Conservation (phyloP, 1,284 basidiomycete species). For the Cryptococcus jaspeensis region DNA sequence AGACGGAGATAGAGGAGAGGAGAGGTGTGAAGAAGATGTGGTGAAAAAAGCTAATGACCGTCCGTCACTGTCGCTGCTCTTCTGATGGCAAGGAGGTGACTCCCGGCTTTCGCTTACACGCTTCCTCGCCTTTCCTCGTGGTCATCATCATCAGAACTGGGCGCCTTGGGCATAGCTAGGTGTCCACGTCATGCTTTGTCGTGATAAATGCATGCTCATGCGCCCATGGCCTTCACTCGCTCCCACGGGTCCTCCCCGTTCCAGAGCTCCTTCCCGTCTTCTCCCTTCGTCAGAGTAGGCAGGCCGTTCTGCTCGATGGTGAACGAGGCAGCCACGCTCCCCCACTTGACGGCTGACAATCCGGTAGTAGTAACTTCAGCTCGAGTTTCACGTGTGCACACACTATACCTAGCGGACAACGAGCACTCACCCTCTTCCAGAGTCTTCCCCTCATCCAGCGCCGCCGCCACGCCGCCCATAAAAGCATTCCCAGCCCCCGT, state of each 20-base stretch:
- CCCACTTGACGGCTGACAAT: constrained; percentile 41
- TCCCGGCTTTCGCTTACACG: no score
- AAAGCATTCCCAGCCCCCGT: constrained; percentile 50
- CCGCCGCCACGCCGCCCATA: constrained; percentile 46
- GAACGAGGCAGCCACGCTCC: constrained; percentile 44
- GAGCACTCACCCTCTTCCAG: constrained; percentile 35
- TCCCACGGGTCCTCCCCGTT: constrained; percentile 14
- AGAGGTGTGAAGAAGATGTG: no score
- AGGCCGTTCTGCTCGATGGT: constrained; percentile 47
- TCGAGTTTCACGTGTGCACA: not conserved
- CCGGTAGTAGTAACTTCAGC: not conserved
- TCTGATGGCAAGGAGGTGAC: no score
- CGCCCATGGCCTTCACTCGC: constrained; percentile 9
- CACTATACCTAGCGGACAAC: not conserved
- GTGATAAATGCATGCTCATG: not conserved
- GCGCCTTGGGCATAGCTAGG: no score
- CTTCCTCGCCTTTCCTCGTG: no score
- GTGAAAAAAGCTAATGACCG: no score
- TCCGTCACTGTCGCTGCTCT: no score
- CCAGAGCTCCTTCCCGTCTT: constrained; percentile 17
- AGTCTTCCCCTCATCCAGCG: constrained; percentile 29
- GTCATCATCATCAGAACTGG: no score
- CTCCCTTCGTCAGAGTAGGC: constrained; percentile 19
- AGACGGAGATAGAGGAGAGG: no score
- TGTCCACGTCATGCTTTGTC: no score